These are phyloP conservation scores for Monosporascus sp. DNA, from an alignment of 2,329 filamentous ascomycete genomes.

Conservation along the genomic window DNA sequence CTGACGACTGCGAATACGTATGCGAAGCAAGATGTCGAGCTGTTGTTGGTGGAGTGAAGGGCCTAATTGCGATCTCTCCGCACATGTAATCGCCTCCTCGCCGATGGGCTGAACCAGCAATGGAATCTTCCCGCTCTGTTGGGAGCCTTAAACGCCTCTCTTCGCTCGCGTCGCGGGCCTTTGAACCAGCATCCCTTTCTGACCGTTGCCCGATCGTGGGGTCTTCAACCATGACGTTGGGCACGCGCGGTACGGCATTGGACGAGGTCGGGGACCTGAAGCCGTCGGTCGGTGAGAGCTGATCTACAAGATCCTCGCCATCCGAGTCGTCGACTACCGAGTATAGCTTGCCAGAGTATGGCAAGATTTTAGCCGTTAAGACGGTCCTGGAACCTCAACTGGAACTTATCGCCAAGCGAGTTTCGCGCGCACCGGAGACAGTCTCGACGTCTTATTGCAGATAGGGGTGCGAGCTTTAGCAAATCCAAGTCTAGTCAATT, in stretches of 20 bases:
- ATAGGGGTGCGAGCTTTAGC: neutral
- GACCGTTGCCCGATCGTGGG: conserved; percentile 34
- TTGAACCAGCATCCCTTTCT: conserved; percentile 31
- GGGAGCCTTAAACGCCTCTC: conserved; percentile 31
- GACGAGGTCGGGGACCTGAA: conserved; percentile 36
- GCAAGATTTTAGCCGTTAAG: conserved; percentile 32
- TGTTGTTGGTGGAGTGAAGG: conserved; percentile 7
- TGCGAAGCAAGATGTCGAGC: conserved; percentile 8
- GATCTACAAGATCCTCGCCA: conserved; percentile 27
- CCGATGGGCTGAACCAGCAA: conserved; percentile 10
- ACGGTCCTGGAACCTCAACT: conserved; percentile 19
- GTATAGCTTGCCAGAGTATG: conserved; percentile 46
- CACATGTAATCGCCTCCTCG: conserved; percentile 7
- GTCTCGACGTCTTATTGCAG: conserved; percentile 14
- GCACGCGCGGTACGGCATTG: conserved; percentile 36
- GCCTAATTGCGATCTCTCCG: conserved; percentile 9
- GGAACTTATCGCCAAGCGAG: conserved; percentile 26
- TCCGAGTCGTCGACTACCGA: conserved; percentile 30
- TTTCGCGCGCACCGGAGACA: conserved; percentile 18
- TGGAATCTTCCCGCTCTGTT: conserved; percentile 1
- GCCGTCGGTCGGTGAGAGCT: conserved; percentile 47
- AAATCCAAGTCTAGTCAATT: neutral
- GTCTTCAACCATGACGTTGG: conserved; percentile 44
- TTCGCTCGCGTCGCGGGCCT: conserved; percentile 39
- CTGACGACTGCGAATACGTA: conserved; percentile 22